These are phyloP conservation scores for Polyrhizophydium stewartii DNA, from an alignment of 371 early-diverging fungal genomes.

Conservation along the genomic window DNA sequence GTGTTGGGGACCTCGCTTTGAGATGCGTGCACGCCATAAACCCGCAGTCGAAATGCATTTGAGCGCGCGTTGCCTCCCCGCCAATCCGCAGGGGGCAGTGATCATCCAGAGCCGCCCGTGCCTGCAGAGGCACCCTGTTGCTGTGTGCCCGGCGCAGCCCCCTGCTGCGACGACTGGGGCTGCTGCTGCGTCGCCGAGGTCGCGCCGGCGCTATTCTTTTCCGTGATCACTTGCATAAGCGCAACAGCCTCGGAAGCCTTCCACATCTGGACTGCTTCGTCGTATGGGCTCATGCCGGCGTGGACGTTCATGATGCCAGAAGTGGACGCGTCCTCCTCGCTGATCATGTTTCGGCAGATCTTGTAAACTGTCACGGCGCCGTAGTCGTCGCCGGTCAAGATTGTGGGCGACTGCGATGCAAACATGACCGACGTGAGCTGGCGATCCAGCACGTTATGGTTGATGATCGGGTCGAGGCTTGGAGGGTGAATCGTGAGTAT, in stretches of 20 bases:
- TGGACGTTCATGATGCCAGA: neutral
- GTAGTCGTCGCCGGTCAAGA: slow-evolving; percentile 47
- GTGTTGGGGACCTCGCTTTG: no score
- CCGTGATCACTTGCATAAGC: slow-evolving; percentile 5
- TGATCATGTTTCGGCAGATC: slow-evolving; percentile 8
- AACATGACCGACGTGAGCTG: slow-evolving; percentile 42
- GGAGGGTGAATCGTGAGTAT: neutral
- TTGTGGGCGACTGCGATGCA: slow-evolving; percentile 29
- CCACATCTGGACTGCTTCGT: neutral
- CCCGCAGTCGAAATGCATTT: no score
- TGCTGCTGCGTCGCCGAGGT: neutral
- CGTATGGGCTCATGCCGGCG: neutral
- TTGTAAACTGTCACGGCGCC: slow-evolving; percentile 49
- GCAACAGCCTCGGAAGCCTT: slow-evolving; percentile 1
- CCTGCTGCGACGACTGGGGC: no score
- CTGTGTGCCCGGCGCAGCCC: no score
- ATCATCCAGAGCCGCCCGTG: no score
- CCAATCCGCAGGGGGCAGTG: no score
- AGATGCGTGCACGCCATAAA: no score
- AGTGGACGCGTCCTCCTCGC: neutral
- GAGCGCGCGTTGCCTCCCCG: no score
- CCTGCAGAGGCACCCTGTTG: no score
- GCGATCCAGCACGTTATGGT: slow-evolving; percentile 51
- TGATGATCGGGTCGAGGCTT: slow-evolving; percentile 47
- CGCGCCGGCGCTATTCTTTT: slow-evolving; percentile 4